Base-by-base conservation (phyloP, 2,329 filamentous ascomycete genomes). In the Trichoderma guizhouense region DNA sequence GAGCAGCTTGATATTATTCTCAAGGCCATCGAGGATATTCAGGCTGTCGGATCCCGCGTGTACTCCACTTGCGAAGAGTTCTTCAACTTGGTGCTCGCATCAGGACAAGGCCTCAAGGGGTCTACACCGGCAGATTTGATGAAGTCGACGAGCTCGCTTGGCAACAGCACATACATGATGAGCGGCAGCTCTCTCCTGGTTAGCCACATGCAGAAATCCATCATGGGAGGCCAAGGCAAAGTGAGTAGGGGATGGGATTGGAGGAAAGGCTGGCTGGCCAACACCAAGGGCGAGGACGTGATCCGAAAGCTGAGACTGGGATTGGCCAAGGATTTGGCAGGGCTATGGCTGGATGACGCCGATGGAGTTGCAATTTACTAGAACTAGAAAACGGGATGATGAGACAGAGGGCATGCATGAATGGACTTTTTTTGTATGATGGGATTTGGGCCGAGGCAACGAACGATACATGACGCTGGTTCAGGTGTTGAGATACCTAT, bases 11-110 rank as follows among this genome's bases (percentile, higher is more conserved):
- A 94, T 75, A 86, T 86, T 21, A 84, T 96, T 28, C 88, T 96
- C 72, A 92, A 92, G 75, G 92, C 93, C 1, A 87, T 94, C 66
- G 93, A 96, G 80, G 93, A 96, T 79, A 83, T 95, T 18, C 87
- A 95, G 79, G 93, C 93, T 0, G 91, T 96, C 18, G 86, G 90
- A 7, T 87, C 89, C 21, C 88, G 91, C 65, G 91, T 97, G 8
- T 94, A 91, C 78, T 83, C 86, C 0, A 90, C 92, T 28, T 93
- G 92, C 78, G 91, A 94, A 74, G 92, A 94, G 77, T 95, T 94
- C 78, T 90, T 97, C 78, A 84, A 88, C 73, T 88, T 94, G 1
- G 92, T 94, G 7, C 83, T 97, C 26, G 85, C 89, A n/a, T 91
- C 92, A 7, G 89, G 88, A 18, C 89, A 90, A 62, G 90, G 89